Evolutionary conservation across 306 rosid species (phyloP).

Genomic region (Vachellia collinsii): DNA sequence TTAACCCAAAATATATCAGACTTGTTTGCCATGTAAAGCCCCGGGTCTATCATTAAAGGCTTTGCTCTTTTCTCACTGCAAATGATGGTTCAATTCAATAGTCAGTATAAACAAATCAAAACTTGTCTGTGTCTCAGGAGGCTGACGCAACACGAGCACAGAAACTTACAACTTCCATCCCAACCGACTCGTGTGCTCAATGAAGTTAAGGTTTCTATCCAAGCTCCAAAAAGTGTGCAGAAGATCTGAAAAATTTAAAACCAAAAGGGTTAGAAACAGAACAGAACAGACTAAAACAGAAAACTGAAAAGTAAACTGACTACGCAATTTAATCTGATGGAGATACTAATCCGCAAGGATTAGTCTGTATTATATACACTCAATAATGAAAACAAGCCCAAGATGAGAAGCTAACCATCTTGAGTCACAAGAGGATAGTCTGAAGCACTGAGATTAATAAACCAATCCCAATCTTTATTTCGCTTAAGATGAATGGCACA

Average conservation of each 20-base stretch:
- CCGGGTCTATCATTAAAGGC: constrained; percentile 92
- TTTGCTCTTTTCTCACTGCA: constrained; percentile 82
- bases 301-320: background rate
- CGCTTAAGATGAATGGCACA: constrained; percentile 87
- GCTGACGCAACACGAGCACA: constrained; percentile 30
- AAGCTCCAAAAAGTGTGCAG: constrained; percentile 60
- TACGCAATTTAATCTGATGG: background rate
- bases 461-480: constrained; percentile 98
- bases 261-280: constrained; percentile 14
- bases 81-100: background rate
- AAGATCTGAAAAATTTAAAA: constrained; percentile 64
- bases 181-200: constrained; percentile 88
- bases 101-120: constrained; percentile 9
- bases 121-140: background rate
- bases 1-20: constrained; percentile 73
- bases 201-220: constrained; percentile 75
- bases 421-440: constrained; percentile 96
- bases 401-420: constrained; percentile 70
- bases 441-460: constrained; percentile 97
- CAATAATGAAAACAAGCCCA: background rate
- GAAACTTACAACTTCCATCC: constrained; percentile 85
- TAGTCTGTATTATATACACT: no score
- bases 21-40: constrained; percentile 73
- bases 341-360: background rate
- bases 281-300: background rate